phyloP scores from a whole-genome alignment of 352 stramenopile genomes.

The Thalassiosira mediterranea region DNA sequence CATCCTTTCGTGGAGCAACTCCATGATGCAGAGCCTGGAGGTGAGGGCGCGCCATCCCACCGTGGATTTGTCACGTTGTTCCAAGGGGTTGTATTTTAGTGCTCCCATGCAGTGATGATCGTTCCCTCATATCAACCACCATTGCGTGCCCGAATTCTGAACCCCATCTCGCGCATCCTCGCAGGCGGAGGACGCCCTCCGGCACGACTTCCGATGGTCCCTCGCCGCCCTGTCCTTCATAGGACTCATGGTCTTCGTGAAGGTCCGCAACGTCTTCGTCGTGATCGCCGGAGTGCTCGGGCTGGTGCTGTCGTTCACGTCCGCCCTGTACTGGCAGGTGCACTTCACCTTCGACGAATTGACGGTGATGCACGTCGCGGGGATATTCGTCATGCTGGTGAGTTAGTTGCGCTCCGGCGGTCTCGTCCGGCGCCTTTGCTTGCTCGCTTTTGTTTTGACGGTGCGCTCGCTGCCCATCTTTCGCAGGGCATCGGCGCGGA shows the following conservation, averaged over 20 bases:
- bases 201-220: conserved; percentile 27
- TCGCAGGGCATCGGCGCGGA: conserved; percentile 32
- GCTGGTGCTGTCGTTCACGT: conserved; percentile 31
- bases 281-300: conserved; percentile 25
- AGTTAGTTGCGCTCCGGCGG: no score
- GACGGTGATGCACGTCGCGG: conserved; percentile 39
- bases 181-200: conserved; percentile 25
- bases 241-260: conserved; percentile 37
- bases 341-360: conserved; percentile 38
- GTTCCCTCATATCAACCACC: no score
- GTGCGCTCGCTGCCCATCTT: no score
- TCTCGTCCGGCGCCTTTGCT: no score
- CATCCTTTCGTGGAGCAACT: conserved; percentile 30
- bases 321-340: conserved; percentile 32
- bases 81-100: no score
- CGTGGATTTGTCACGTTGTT: no score
- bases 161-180: no score
- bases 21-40: conserved; percentile 16
- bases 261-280: conserved; percentile 28
- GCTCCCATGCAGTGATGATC: no score
- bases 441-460: no score
- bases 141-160: no score
- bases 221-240: conserved; percentile 28
- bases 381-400: conserved; percentile 43
- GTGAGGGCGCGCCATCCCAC: neutral